These are phyloP conservation scores for Simplicillium sp. DNA, from an alignment of 2,329 filamentous ascomycete genomes.

Conservation along the genomic window DNA sequence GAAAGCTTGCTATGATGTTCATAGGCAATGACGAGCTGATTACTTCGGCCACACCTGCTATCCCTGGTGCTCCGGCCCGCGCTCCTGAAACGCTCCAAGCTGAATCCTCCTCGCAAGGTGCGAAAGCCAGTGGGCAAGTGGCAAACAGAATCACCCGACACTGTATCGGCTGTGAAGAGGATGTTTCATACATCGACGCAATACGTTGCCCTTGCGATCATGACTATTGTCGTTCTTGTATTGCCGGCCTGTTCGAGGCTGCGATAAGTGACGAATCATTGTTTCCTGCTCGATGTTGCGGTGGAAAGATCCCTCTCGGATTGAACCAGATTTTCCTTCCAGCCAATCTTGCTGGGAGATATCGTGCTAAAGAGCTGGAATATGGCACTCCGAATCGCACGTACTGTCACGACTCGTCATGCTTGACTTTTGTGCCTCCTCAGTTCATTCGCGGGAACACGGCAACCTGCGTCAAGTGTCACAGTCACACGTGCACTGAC, in stretches of 20 bases:
- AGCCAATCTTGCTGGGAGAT: constrained; percentile 21
- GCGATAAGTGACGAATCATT: constrained; percentile 35
- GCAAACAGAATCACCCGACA: no score
- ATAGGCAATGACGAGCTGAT: no score
- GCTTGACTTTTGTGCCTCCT: constrained; percentile 35
- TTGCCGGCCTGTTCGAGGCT: constrained; percentile 22
- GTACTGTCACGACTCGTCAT: constrained; percentile 36
- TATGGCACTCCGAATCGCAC: constrained; percentile 34
- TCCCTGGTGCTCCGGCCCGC: no score
- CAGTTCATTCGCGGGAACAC: constrained; percentile 17
- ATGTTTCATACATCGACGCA: no score
- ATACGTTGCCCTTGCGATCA: no score
- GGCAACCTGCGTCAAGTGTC: constrained; percentile 33
- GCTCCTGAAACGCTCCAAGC: no score
- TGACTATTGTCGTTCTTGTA: no score
- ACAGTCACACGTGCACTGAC: constrained; percentile 30
- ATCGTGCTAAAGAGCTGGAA: constrained; percentile 37
- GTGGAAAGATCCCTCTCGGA: constrained; percentile 25
- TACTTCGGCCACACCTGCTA: no score
- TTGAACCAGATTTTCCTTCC: constrained; percentile 23
- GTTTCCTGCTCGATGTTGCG: constrained; percentile 46
- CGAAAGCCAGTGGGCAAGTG: no score
- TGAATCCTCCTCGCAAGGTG: no score
- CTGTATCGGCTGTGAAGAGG: no score
- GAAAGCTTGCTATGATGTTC: no score